Conservation (phyloP, 345 rosid genomes). For the Rhodamnia argentea region DNA sequence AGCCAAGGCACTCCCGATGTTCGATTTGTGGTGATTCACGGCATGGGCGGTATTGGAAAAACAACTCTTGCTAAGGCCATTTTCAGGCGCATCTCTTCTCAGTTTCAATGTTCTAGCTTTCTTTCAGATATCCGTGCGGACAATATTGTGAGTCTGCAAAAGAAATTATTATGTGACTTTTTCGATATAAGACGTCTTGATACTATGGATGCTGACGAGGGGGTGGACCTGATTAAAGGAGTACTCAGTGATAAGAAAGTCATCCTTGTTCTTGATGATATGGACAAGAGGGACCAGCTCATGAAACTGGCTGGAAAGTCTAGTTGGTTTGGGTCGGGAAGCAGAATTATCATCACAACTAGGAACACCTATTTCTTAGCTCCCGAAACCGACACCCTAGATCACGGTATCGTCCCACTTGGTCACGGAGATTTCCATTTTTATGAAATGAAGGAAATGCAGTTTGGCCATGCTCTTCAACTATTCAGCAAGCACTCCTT, state of each 20-base stretch:
- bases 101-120: not conserved
- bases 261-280: not conserved
- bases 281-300: not conserved
- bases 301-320: not conserved
- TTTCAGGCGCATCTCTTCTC: not conserved
- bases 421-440: not conserved
- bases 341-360: not conserved
- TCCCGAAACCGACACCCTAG: not conserved
- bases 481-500: not conserved
- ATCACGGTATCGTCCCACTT: fast-evolving
- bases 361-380: not conserved
- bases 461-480: not conserved
- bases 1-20: not conserved
- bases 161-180: not conserved
- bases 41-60: not conserved
- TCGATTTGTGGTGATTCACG: not conserved
- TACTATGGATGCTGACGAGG: too few species aligned
- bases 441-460: not conserved
- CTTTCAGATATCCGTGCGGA: not conserved
- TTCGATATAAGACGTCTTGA: too few species aligned
- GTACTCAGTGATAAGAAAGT: not conserved
- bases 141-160: not conserved
- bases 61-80: not conserved
- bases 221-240: fast-evolving
- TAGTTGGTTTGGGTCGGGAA: not conserved